Evolutionary conservation across 345 rosid species (phyloP).

Genomic region (Ceriops tagal): DNA sequence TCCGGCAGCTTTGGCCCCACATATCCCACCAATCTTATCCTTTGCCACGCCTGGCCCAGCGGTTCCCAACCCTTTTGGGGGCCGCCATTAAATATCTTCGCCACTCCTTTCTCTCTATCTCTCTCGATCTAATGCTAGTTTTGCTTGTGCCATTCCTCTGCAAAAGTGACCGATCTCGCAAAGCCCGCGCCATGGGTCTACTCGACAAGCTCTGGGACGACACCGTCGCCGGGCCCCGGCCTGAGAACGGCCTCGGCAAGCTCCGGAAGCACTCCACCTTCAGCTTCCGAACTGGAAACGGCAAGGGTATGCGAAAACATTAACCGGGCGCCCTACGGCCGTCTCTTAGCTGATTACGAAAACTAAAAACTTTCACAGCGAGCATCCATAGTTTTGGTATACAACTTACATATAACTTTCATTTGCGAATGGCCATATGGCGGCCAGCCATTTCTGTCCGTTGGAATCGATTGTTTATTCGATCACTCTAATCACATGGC

Average conservation of each 20-base stretch:
- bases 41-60: slow-evolving; percentile 29
- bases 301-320: slow-evolving; percentile 65
- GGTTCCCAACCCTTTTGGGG: slow-evolving; percentile 22
- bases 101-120: rapidly evolving
- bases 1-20: slow-evolving; percentile 2
- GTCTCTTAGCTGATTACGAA: no score
- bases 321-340: no score
- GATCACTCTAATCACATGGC: background rate
- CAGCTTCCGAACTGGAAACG: slow-evolving; percentile 58
- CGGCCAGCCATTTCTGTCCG: no score
- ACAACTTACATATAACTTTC: no score
- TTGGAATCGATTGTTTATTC: no score
- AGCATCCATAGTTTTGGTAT: no score
- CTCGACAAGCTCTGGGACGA: slow-evolving; percentile 98
- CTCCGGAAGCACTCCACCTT: slow-evolving; percentile 71
- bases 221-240: slow-evolving; percentile 93
- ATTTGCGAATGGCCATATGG: no score
- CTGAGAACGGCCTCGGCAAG: slow-evolving; percentile 92
- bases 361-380: no score
- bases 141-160: background rate
- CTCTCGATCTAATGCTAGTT: background rate
- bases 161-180: background rate
- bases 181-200: slow-evolving; percentile 53
- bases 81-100: slow-evolving; percentile 32
- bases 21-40: slow-evolving; percentile 46